Evolutionary conservation across 306 rosid species (phyloP).

Genomic region (Vigna radiata): DNA sequence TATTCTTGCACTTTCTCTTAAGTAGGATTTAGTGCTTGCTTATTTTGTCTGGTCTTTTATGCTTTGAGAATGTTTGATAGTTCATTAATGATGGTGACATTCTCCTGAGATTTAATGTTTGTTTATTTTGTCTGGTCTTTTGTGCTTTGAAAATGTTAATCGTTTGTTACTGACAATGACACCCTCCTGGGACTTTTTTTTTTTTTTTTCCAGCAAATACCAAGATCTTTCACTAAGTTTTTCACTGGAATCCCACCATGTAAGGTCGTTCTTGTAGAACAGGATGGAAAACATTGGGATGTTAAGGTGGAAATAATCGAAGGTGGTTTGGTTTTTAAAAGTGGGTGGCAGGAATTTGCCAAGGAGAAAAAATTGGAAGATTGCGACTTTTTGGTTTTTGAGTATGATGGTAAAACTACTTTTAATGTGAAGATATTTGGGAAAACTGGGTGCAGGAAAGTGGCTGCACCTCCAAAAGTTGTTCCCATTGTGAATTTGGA

Average conservation of each 20-base stretch:
- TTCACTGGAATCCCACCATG: neutral
- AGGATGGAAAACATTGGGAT: conserved; percentile 28
- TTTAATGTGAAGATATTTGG: conserved; percentile 41
- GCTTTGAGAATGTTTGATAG: neutral
- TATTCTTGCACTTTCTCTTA: neutral
- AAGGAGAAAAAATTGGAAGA: conserved; percentile 14
- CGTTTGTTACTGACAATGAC: neutral
- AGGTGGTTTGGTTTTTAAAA: conserved; percentile 16
- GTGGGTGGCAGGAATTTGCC: conserved; percentile 30
- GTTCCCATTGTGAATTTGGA: conserved; percentile 23
- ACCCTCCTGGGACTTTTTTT: neutral
- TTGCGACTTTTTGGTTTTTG: conserved; percentile 37
- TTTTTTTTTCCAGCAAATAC: conserved; percentile 31
- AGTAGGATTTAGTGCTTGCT: neutral
- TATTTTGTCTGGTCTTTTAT: neutral
- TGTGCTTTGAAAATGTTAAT: neutral
- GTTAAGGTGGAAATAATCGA: conserved; percentile 18
- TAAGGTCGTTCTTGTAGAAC: conserved; percentile 6
- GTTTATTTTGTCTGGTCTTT: neutral
- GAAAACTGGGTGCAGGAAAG: conserved; percentile 32
- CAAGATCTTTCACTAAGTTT: conserved; percentile 32
- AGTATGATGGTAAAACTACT: conserved; percentile 2
- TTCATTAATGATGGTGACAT: neutral
- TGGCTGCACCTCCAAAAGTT: neutral
- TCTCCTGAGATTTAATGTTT: neutral